A percentile compares a stretch with the other conserved stretches of the same genome.
phyloP scores from a whole-genome alignment of 2,329 filamentous ascomycete species.

The Trichoderma polysporum region DNA sequence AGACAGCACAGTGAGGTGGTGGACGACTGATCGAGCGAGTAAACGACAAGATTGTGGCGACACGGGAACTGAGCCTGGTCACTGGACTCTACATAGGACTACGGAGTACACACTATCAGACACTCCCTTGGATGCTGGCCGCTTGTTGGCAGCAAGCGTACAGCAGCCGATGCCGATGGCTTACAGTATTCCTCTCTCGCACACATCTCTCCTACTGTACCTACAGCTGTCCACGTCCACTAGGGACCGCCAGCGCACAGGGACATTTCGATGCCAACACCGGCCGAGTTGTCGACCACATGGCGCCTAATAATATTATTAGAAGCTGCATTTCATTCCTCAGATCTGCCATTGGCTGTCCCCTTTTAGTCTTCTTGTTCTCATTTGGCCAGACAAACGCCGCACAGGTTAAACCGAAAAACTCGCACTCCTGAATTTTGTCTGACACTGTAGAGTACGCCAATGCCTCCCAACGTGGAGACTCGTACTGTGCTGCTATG shows the following conservation, averaged over 20 bases:
- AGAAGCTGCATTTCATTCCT: constrained; percentile 18
- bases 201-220: neutral
- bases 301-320: constrained; percentile 23
- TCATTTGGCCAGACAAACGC: neutral
- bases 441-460: constrained; percentile 7
- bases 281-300: constrained; percentile 18
- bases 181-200: neutral
- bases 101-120: neutral
- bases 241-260: constrained; percentile 12
- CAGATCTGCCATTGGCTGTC: neutral
- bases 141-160: constrained; percentile 4
- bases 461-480: neutral
- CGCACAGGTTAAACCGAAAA: constrained; percentile 5
- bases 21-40: neutral
- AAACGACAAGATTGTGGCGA: constrained; percentile 1
- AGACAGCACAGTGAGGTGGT: neutral
- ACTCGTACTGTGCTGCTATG: constrained; percentile 15
- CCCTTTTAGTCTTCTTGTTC: neutral
- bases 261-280: constrained; percentile 13
- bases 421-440: constrained; percentile 19
- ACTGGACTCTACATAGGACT: neutral
- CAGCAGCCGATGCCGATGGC: neutral
- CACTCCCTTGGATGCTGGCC: neutral
- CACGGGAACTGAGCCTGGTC: neutral
- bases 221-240: constrained; percentile 1